phyloP scores from a whole-genome alignment of 2,329 filamentous ascomycete genomes.

The Hymenoscyphus scutula region DNA sequence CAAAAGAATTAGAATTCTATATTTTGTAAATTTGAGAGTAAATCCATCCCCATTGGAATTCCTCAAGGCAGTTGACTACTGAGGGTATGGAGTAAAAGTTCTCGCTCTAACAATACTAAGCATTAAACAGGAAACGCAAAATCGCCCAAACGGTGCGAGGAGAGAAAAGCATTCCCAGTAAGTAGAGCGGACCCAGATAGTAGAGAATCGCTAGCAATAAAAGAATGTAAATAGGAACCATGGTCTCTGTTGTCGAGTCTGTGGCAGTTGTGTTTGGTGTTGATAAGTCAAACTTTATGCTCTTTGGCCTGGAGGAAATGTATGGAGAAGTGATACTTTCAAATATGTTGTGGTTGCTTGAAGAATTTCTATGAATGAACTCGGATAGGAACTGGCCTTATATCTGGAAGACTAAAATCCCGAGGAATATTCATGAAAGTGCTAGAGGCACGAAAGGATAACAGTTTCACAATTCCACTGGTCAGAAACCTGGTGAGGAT shows the following conservation, averaged over 20 bases:
- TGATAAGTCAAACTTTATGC: not conserved
- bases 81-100: too few relatives aligned
- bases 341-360: not conserved
- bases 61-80: too few relatives aligned
- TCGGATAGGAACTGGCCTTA: not conserved
- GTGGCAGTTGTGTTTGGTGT: not conserved
- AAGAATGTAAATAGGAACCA: not conserved
- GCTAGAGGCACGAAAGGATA: not conserved
- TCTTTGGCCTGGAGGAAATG: not conserved
- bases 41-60: too few relatives aligned
- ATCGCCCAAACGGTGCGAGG: not conserved
- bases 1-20: too few relatives aligned
- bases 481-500: too few relatives aligned
- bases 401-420: not conserved
- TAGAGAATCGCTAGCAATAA: not conserved
- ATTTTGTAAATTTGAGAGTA: too few relatives aligned
- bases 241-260: not conserved
- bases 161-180: not conserved
- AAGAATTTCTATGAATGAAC: not conserved
- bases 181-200: too few relatives aligned
- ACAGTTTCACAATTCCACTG: too few relatives aligned
- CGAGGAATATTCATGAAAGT: not conserved
- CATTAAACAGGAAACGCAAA: not conserved
- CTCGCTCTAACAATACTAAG: not conserved
- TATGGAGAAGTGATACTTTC: not conserved